Evolutionary conservation across 139 green algal species (phyloP).

Genomic region (Coelastrella sp.): DNA sequence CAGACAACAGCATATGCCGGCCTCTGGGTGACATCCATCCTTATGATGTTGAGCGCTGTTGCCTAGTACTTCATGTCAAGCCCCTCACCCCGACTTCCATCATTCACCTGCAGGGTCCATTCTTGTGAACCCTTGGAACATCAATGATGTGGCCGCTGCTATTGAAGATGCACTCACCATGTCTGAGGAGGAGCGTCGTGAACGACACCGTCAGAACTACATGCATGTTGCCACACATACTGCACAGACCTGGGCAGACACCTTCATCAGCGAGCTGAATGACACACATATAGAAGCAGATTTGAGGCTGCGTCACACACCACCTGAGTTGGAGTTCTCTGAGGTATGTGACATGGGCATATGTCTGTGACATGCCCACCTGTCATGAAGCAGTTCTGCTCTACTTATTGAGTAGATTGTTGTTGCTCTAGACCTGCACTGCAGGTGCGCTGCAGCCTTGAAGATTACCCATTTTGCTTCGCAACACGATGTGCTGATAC

Average conservation of each 20-base stretch:
- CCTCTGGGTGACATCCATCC: too few species aligned
- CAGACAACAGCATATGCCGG: too few species aligned
- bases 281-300: slow-evolving; percentile 98
- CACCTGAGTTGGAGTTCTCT: slow-evolving; percentile 63
- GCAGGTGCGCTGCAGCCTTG: too few species aligned
- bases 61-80: too few species aligned
- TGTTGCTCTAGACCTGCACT: too few species aligned
- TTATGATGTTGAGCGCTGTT: too few species aligned
- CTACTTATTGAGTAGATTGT: too few species aligned
- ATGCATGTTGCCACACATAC: slow-evolving; percentile 94
- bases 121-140: slow-evolving; percentile 99
- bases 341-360: slow-evolving; percentile 35
- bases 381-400: too few species aligned
- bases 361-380: too few species aligned
- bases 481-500: too few species aligned
- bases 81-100: too few species aligned
- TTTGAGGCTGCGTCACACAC: slow-evolving; percentile 88
- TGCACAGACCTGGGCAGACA: slow-evolving; percentile 96
- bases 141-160: slow-evolving; percentile 90
- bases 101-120: slow-evolving; percentile 84
- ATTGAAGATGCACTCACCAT: slow-evolving; percentile 93
- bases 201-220: slow-evolving; percentile 97
- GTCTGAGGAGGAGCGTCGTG: slow-evolving; percentile 85
- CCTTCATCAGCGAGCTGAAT: slow-evolving; percentile 98
- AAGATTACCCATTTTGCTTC: too few species aligned